Conservation (phyloP, 345 rosid species). For the Lepidium sativum region DNA sequence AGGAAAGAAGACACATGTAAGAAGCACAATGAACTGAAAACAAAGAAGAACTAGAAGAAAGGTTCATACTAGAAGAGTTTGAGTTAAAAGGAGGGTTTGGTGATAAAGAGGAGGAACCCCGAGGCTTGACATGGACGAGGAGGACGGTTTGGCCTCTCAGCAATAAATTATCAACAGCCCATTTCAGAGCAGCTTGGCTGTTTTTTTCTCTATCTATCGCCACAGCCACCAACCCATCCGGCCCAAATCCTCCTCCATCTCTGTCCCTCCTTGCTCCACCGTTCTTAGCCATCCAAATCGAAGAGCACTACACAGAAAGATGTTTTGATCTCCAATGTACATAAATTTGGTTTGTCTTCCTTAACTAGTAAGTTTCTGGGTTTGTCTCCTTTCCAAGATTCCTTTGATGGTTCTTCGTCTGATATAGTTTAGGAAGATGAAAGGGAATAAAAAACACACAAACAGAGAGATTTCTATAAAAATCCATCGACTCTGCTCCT, state of each 20-base stretch:
- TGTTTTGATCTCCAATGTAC: neutral
- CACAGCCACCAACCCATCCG: slow-evolving; percentile 58
- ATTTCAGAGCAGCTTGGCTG: slow-evolving; percentile 83
- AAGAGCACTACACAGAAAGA: neutral
- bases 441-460: neutral
- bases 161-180: slow-evolving; percentile 65
- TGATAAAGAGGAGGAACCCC: slow-evolving; percentile 11
- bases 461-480: slow-evolving; percentile 12
- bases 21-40: neutral
- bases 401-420: neutral
- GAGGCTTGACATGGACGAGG: slow-evolving; percentile 70
- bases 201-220: slow-evolving; percentile 75
- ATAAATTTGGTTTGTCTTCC: neutral
- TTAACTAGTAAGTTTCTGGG: neutral
- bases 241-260: slow-evolving; percentile 30
- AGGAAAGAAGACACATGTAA: neutral
- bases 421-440: neutral
- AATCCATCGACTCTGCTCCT: slow-evolving; percentile 6
- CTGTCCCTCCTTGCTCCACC: slow-evolving; percentile 28
- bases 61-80: slow-evolving; percentile 16
- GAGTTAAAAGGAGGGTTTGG: too few species aligned
- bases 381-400: neutral
- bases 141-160: slow-evolving; percentile 53
- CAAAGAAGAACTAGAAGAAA: neutral
- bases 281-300: slow-evolving; percentile 40